Percentiles rank a stretch among this genome's conserved stretches.
These are phyloP conservation scores for Xylaria nigripes DNA, from an alignment of 495 filamentous ascomycete species.

Conservation along the genomic window DNA sequence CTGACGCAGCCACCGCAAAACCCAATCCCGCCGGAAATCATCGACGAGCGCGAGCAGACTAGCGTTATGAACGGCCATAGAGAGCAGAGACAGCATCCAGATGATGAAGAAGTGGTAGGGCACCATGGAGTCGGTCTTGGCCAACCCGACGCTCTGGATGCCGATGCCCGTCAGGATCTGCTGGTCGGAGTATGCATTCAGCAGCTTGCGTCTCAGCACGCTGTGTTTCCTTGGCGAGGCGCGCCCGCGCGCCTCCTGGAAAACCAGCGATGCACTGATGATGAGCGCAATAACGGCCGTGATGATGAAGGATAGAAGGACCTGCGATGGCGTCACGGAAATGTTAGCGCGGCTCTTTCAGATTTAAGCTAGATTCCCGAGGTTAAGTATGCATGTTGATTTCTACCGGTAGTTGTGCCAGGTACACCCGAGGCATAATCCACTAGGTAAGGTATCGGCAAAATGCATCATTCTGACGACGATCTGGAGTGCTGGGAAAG, in stretches of 20 bases:
- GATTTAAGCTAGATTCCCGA: too few species aligned
- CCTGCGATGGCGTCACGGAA: conserved; percentile 25
- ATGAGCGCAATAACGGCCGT: conserved; percentile 41
- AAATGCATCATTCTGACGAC: too few species aligned
- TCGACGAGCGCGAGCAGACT: conserved; percentile 48
- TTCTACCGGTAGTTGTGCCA: too few species aligned
- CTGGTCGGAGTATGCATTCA: conserved; percentile 51
- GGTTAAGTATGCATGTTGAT: too few species aligned
- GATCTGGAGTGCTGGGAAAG: too few species aligned
- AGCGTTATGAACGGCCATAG: conserved; percentile 50
- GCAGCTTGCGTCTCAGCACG: conserved; percentile 46
- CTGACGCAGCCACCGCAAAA: conserved; percentile 52
- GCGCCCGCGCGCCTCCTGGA: conserved; percentile 32
- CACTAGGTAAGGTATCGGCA: too few species aligned
- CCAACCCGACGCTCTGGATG: conserved; percentile 45
- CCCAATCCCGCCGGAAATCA: conserved; percentile 55
- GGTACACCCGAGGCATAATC: too few species aligned
- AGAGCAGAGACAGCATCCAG: conserved; percentile 52
- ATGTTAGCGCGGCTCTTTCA: background rate
- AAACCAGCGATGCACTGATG: conserved; percentile 39
- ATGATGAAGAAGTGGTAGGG: conserved; percentile 57
- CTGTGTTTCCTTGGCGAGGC: conserved; percentile 25
- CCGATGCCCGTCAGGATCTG: conserved; percentile 55
- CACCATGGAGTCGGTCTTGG: conserved; percentile 40
- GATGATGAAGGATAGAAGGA: conserved; percentile 53